Evolutionary conservation across 345 rosid species (phyloP).

Genomic region (Syzygium grande): DNA sequence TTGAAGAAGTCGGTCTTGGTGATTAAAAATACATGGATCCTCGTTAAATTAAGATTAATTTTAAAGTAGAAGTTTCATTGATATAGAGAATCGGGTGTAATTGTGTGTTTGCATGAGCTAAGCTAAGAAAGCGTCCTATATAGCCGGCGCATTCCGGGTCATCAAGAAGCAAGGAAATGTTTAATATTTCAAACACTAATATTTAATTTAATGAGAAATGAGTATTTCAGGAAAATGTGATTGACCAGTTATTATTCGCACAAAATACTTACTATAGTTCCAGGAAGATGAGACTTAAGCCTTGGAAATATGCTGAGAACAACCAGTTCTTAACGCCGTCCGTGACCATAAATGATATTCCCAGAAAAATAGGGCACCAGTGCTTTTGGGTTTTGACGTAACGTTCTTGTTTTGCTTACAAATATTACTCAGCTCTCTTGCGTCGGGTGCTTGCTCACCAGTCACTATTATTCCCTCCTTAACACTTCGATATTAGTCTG

Average conservation of each 20-base stretch:
- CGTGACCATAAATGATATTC: too few species aligned
- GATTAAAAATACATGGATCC: too few species aligned
- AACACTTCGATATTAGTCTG: neutral
- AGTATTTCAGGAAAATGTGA: neutral
- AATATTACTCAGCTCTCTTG: neutral
- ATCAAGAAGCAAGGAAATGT: too few species aligned
- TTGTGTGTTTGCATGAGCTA: too few species aligned
- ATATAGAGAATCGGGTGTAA: too few species aligned
- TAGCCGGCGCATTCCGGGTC: too few species aligned
- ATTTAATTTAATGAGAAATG: neutral
- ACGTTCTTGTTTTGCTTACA: neutral
- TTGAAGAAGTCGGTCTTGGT: too few species aligned
- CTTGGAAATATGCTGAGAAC: neutral
- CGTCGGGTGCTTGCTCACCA: neutral
- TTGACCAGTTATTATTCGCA: too few species aligned
- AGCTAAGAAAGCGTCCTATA: too few species aligned
- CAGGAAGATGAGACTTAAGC: neutral
- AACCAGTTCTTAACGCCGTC: neutral
- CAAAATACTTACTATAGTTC: neutral
- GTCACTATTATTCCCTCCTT: fast-evolving
- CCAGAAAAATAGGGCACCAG: neutral
- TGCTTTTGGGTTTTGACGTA: neutral
- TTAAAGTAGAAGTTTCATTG: neutral
- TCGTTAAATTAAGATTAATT: neutral
- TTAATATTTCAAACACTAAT: too few species aligned